Evolutionary conservation across 768 basidiomycete genomes (phyloP), one percentile per base, ranked within the genome.

Genomic region (Naganishia vaughanmartiniae): DNA sequence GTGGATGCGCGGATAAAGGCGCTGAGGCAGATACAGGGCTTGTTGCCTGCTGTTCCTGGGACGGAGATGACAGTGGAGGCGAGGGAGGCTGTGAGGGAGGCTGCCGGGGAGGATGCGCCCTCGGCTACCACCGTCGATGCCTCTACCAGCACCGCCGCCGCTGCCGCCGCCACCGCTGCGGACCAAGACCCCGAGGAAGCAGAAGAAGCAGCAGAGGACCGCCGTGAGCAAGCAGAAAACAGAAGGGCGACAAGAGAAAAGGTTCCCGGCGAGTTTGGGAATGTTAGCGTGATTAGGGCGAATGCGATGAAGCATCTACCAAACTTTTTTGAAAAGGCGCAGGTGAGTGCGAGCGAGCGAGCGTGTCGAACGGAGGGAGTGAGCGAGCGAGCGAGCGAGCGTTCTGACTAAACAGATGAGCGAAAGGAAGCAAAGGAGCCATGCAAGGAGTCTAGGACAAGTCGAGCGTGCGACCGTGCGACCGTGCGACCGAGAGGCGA

Each of bases 301-400:
- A 99, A 99, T 80, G 90, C 93, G 56, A 97, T 97, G 94, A 98
- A 98, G 83, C 97, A 98, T 81, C 85, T 97, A 67, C 91, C 94
- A 7, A 98, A 98, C 82, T 97, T 93, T 82, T 96, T 99, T 81
- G 79, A 85, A 28, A 93, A 94, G 79, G 89, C 89, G 69, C 95
- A 95, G 77, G 82, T 84, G 60, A 70, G 82, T 76, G 12, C 26
- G 21, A 34, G 51, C 54, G 54, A 45, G 39, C 24, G 66, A 34
- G 54, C 19, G 42, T 65, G 63, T 5, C 36, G 36, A 7, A 15
- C 14, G 42, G 10, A 28, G 11, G 31, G 65, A 10, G 2, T 1
- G 15, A 55, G 30, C 17, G 31, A 53, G 48, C 19, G 66, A 24
- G 56, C 4, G 24, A 36, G 45, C 1, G 19, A 46, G 55, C 19